Conservation (phyloP, 805 yeast genomes). For the Geotrichum ghanense region DNA sequence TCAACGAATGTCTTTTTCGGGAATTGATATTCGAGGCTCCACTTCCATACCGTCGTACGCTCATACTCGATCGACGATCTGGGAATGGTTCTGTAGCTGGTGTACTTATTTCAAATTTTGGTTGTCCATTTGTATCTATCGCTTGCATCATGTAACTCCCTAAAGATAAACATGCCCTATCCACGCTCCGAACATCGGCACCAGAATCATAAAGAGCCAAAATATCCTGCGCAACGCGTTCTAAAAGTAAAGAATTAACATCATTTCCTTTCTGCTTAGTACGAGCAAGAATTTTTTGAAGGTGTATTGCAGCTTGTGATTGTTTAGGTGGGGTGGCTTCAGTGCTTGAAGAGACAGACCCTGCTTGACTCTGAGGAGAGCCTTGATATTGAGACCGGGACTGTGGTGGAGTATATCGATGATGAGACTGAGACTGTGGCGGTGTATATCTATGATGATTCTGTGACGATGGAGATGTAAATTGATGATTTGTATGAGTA, state of each 20-base stretch:
- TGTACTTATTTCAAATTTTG: neutral
- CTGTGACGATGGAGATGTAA: too few species aligned
- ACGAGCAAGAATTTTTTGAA: neutral
- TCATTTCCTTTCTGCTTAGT: neutral
- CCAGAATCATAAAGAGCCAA: neutral
- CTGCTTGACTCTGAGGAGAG: neutral
- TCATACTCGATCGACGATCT: neutral
- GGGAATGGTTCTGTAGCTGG: neutral
- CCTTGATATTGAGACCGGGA: neutral
- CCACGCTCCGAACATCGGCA: neutral
- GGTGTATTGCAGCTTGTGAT: neutral
- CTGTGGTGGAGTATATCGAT: too few species aligned
- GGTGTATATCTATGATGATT: too few species aligned
- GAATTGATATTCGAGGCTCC: too few species aligned
- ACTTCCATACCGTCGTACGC: neutral
- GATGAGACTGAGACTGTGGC: too few species aligned
- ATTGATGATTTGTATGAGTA: too few species aligned
- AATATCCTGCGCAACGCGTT: neutral
- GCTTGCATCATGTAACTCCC: conserved; percentile 1
- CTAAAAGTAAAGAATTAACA: neutral
- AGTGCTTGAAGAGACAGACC: neutral
- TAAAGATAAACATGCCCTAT: neutral
- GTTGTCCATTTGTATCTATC: neutral
- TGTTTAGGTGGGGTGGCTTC: neutral
- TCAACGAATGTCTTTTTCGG: neutral